Percentiles rank a stretch among this genome's conserved stretches.
Conservation (phyloP, 1,284 basidiomycete species). For the Ceratobasidium papillatum region DNA sequence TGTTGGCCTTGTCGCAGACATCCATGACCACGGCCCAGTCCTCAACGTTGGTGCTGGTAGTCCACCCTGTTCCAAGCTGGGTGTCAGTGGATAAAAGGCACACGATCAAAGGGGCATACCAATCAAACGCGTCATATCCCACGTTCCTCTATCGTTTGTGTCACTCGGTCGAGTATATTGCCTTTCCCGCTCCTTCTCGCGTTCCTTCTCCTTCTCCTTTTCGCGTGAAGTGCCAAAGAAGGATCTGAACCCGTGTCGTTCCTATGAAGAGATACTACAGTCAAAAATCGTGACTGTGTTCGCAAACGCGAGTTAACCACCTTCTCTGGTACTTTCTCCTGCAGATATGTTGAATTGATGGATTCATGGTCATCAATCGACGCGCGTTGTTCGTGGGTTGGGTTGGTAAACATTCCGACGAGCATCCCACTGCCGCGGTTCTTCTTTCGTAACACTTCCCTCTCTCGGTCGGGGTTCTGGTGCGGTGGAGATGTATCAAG, state of each 20-base stretch:
- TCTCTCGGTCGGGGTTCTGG: background rate
- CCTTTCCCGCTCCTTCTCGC: constrained; percentile 35
- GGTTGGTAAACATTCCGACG: constrained; percentile 10
- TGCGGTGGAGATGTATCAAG: constrained; percentile 1
- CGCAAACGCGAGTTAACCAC: background rate
- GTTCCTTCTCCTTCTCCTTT: constrained; percentile 45
- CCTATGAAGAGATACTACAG: background rate
- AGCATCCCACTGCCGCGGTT: constrained; percentile 34
- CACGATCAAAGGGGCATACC: background rate
- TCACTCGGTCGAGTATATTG: constrained; percentile 43
- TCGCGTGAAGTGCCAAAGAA: constrained; percentile 43
- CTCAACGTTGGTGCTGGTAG: constrained; percentile 77
- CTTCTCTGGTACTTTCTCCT: constrained; percentile 4
- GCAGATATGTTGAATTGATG: constrained; percentile 8
- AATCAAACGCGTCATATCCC: constrained; percentile 24
- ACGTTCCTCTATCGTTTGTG: constrained; percentile 3
- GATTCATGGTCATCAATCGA: constrained; percentile 24
- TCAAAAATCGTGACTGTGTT: background rate
- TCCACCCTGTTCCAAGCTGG: constrained; percentile 60
- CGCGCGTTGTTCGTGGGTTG: constrained; percentile 12
- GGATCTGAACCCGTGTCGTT: constrained; percentile 3
- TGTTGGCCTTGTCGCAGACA: constrained; percentile 76
- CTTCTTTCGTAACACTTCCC: background rate
- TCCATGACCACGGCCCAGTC: constrained; percentile 81
- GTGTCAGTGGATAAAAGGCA: background rate